A percentile compares a stretch with the other conserved stretches of the same genome.
Conservation (phyloP, 345 rosid species). For the Hypericum perforatum region DNA sequence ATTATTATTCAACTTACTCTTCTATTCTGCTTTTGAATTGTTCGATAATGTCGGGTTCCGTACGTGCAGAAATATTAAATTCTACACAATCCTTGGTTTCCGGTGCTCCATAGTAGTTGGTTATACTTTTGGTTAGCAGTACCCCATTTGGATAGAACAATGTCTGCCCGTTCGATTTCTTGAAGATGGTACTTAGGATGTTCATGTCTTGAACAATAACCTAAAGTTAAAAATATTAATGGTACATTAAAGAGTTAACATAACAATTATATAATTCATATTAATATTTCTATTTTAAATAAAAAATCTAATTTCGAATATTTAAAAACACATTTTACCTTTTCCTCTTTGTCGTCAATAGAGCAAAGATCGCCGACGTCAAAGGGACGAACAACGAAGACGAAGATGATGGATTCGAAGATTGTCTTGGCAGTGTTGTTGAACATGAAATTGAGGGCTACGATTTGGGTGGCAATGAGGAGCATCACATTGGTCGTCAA, state of each 20-base stretch:
- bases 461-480: conserved; percentile 50
- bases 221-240: conserved; percentile 20
- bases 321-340: too few species aligned
- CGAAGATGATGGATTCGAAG: conserved; percentile 71
- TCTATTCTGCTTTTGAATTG: conserved; percentile 46
- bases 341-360: conserved; percentile 55
- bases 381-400: conserved; percentile 75
- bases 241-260: too few species aligned
- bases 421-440: conserved; percentile 71
- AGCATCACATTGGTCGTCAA: conserved; percentile 53
- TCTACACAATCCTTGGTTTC: conserved; percentile 42
- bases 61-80: conserved; percentile 36
- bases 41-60: conserved; percentile 32
- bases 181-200: conserved; percentile 61
- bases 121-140: conserved; percentile 42
- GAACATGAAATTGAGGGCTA: conserved; percentile 64
- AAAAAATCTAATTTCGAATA: too few species aligned
- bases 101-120: conserved; percentile 49
- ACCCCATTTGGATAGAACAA: conserved; percentile 69
- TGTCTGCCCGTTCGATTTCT: conserved; percentile 69
- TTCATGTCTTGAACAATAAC: conserved; percentile 88
- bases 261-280: too few species aligned
- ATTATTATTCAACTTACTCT: conserved; percentile 30
- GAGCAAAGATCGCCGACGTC: conserved; percentile 80
- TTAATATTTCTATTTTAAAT: too few species aligned